Evolutionary conservation across 768 basidiomycete genomes (phyloP).

Genomic region (Naganishia kalamii): DNA sequence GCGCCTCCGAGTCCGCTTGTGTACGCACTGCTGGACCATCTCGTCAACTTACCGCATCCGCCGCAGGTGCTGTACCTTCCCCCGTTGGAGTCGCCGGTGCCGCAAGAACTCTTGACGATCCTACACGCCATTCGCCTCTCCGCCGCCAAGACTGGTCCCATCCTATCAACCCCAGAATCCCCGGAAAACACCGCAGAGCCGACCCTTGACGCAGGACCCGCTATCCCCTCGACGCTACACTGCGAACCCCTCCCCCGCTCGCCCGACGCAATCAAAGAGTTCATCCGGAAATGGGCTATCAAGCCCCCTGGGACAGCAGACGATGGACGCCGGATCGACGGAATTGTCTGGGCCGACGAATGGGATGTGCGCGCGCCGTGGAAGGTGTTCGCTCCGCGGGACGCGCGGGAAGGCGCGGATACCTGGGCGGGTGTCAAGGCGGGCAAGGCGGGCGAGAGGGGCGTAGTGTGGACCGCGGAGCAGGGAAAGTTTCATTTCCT

Average conservation of each 20-base stretch:
- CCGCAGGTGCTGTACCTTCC: constrained; percentile 45
- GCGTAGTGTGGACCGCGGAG: constrained; percentile 32
- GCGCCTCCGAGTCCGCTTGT: constrained; percentile 34
- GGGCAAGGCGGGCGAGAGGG: not conserved
- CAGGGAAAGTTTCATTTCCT: constrained; percentile 59
- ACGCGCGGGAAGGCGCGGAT: not conserved
- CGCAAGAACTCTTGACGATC: constrained; percentile 37
- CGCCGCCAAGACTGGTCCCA: constrained; percentile 17
- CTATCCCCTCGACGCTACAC: constrained; percentile 33
- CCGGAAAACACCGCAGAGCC: not conserved
- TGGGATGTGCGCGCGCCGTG: constrained; percentile 33
- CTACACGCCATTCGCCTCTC: constrained; percentile 41
- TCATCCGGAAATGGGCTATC: constrained; percentile 37
- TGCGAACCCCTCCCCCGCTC: constrained; percentile 40
- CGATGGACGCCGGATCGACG: constrained; percentile 41
- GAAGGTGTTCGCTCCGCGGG: not conserved
- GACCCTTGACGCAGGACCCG: not conserved
- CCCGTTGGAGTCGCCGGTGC: constrained; percentile 37
- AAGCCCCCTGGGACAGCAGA: constrained; percentile 36
- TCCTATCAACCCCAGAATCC: not conserved
- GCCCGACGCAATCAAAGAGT: constrained; percentile 33
- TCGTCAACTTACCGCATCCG: constrained; percentile 38
- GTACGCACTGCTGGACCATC: constrained; percentile 34
- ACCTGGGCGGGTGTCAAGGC: not conserved
- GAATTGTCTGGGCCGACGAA: constrained; percentile 40